A percentile compares a stretch with the other conserved stretches of the same genome.
Evolutionary conservation across 331 rosid genomes (phyloP).

Genomic region (Malus hybrid): DNA sequence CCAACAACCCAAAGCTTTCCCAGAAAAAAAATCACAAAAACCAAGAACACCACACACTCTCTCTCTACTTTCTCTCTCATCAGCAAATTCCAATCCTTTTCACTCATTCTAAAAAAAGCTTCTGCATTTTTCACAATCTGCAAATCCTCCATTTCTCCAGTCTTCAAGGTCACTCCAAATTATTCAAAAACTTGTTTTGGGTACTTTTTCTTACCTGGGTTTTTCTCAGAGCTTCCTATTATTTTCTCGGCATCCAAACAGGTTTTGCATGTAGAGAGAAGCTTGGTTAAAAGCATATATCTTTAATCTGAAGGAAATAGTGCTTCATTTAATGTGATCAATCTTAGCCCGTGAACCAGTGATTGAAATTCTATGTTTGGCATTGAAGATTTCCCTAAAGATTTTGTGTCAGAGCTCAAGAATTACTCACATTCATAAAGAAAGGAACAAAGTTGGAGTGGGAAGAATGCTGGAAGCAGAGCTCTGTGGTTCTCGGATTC

Average conservation of each 20-base stretch:
- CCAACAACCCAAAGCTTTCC: no score
- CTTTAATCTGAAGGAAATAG: conserved; percentile 13
- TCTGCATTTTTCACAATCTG: background rate
- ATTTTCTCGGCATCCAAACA: background rate
- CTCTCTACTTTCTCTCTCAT: conserved; percentile 2
- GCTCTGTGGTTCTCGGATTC: conserved; percentile 40
- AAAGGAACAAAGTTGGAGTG: conserved; percentile 8
- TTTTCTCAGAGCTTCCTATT: background rate
- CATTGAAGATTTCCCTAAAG: conserved; percentile 24
- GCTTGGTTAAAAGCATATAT: background rate
- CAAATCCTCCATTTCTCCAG: background rate
- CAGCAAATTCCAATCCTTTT: conserved; percentile 2
- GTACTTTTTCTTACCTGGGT: background rate
- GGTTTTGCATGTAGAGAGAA: conserved; percentile 6
- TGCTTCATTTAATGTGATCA: conserved; percentile 38
- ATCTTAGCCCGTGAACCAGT: conserved; percentile 39
- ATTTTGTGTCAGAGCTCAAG: conserved; percentile 27
- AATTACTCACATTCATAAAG: background rate
- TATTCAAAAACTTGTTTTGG: background rate
- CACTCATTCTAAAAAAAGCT: background rate
- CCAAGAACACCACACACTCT: background rate
- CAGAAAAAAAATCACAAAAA: no score
- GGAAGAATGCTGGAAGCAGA: conserved; percentile 45
- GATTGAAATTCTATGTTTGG: conserved; percentile 20
- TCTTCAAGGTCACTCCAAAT: background rate